phyloP scores from a whole-genome alignment of 139 green algal species.

The Tetradesmus lagerheimii region DNA sequence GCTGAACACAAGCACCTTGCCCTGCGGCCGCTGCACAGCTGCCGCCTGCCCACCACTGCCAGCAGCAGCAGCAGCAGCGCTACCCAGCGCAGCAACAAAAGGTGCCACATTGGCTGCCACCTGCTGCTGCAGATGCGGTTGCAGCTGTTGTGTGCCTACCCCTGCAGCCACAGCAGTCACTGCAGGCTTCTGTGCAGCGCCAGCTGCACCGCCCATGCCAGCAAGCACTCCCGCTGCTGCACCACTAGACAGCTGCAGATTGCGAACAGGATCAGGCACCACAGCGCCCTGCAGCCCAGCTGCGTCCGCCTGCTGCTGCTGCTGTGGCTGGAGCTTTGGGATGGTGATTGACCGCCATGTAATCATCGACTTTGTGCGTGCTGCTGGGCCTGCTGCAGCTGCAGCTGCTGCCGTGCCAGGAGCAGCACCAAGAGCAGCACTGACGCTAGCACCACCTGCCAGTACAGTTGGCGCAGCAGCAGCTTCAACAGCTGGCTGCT shows the following conservation, averaged over 20 bases:
- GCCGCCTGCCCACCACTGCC: background rate
- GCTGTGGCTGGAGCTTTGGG: background rate
- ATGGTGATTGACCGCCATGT: background rate
- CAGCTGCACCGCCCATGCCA: background rate
- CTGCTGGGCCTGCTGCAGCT: conserved; percentile 29
- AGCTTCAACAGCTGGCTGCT: background rate
- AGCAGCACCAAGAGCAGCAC: background rate
- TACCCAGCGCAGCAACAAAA: background rate
- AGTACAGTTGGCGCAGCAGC: background rate
- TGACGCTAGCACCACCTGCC: background rate
- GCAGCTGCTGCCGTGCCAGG: background rate
- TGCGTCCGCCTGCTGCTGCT: background rate
- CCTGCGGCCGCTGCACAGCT: background rate
- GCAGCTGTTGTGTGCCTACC: background rate
- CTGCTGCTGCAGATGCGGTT: background rate
- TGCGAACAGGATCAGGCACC: background rate
- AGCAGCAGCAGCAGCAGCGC: background rate
- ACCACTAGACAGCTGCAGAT: background rate
- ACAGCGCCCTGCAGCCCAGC: background rate
- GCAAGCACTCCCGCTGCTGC: conserved; percentile 21
- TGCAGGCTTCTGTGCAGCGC: background rate
- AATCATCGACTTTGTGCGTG: background rate
- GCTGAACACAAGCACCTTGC: conserved; percentile 2
- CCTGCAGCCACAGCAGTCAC: background rate
- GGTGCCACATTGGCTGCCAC: background rate